A percentile compares a stretch with the other conserved stretches of the same genome.
Evolutionary conservation across 176 grass and related monocot genomes (phyloP).

Genomic region (Neostapfia colusana): DNA sequence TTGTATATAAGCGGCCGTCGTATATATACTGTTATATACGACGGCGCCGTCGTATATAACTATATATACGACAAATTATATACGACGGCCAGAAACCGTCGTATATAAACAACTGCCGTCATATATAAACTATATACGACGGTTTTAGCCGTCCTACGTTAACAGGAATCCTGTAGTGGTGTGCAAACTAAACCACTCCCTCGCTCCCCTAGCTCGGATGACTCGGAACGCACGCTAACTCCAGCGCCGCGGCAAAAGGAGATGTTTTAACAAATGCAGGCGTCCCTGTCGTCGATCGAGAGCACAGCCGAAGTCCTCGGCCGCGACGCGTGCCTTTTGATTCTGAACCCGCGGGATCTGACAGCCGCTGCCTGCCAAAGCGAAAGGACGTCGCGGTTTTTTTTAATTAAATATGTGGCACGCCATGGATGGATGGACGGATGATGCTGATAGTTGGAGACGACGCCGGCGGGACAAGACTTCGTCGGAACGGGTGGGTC

Average conservation of each 20-base stretch:
- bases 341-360: slow-evolving; percentile 20
- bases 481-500: slow-evolving; percentile 28
- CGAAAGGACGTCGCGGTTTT: not conserved
- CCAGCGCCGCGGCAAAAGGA: too few species aligned
- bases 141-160: too few species aligned
- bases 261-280: slow-evolving; percentile 33
- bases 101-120: too few species aligned
- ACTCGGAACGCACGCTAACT: not conserved
- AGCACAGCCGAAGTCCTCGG: not conserved
- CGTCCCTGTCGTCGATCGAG: not conserved
- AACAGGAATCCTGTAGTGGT: too few species aligned
- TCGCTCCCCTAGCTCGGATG: too few species aligned
- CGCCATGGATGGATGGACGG: not conserved
- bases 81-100: too few species aligned
- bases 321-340: not conserved
- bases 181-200: slow-evolving; percentile 25
- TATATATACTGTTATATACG: too few species aligned
- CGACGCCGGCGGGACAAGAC: not conserved
- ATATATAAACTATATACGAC: too few species aligned
- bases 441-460: slow-evolving; percentile 4
- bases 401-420: not conserved
- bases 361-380: slow-evolving; percentile 17
- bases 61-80: too few species aligned
- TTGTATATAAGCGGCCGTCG: too few species aligned
- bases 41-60: too few species aligned